phyloP scores from a whole-genome alignment of 148 eudicot species.

The Oxyria digyna region DNA sequence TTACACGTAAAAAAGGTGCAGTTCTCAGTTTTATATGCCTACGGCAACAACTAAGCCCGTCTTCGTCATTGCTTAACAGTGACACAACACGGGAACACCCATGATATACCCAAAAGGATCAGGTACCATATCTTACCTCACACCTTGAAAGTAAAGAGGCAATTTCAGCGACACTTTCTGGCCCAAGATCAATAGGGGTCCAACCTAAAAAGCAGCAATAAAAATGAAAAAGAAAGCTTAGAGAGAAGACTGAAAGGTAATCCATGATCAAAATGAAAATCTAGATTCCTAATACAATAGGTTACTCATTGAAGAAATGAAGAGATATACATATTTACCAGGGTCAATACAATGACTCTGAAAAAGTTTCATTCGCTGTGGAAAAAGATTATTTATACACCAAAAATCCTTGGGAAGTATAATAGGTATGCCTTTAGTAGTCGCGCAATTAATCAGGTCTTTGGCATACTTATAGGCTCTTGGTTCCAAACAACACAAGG shows the following conservation, averaged over 20 bases:
- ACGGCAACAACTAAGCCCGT: background rate
- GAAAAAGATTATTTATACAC: constrained; percentile 33
- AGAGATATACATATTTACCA: constrained; percentile 25
- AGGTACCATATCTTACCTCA: constrained; percentile 45
- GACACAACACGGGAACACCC: background rate
- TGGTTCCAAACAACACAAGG: constrained; percentile 34
- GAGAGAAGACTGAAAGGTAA: background rate
- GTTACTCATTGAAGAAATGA: background rate
- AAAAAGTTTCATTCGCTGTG: constrained; percentile 26
- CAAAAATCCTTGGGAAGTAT: constrained; percentile 59
- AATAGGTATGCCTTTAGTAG: constrained; percentile 36
- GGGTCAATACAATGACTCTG: constrained; percentile 33
- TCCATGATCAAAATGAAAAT: background rate
- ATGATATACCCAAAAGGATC: background rate
- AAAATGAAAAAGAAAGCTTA: background rate
- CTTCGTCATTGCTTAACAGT: constrained; percentile 3
- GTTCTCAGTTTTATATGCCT: background rate
- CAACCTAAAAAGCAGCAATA: constrained; percentile 36
- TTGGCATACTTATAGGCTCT: constrained; percentile 40
- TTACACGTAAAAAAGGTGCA: background rate
- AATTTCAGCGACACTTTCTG: constrained; percentile 45
- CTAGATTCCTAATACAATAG: background rate
- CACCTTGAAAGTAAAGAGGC: constrained; percentile 44
- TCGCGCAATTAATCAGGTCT: constrained; percentile 31
- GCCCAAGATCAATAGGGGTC: constrained; percentile 84